Percentiles rank a stretch among this genome's conserved stretches.
These are phyloP conservation scores for Tillandsia leiboldiana DNA, from an alignment of 176 grass and related monocot genomes.

Conservation along the genomic window DNA sequence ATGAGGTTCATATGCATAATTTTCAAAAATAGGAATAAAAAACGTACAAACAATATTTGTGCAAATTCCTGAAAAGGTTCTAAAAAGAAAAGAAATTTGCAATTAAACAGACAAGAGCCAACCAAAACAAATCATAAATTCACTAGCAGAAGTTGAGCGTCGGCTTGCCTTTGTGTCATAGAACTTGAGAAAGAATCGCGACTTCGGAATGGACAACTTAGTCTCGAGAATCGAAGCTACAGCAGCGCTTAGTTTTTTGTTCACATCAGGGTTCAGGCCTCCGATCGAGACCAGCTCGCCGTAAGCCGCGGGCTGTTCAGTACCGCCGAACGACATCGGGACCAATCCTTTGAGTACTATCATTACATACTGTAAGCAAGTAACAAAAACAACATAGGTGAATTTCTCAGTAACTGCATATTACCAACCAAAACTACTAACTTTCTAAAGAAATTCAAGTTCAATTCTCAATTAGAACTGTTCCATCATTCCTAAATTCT, in stretches of 20 bases:
- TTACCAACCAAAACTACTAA: not conserved
- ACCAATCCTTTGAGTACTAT: slow-evolving; percentile 33
- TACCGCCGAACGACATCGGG: slow-evolving; percentile 40
- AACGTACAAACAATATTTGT: not conserved
- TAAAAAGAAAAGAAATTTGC: not conserved
- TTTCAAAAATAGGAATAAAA: not conserved
- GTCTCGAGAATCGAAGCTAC: slow-evolving; percentile 30
- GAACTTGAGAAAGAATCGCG: slow-evolving; percentile 45
- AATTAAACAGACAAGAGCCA: not conserved
- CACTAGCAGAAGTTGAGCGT: not conserved
- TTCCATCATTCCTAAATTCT: too few relatives aligned
- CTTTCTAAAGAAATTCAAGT: not conserved
- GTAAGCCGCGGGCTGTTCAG: slow-evolving; percentile 35
- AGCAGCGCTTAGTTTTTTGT: slow-evolving; percentile 36
- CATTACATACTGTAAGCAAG: slow-evolving; percentile 40
- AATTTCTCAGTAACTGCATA: not conserved
- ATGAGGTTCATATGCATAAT: not conserved
- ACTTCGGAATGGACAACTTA: slow-evolving; percentile 33
- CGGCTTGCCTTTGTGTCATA: slow-evolving; percentile 34
- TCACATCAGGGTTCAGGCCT: slow-evolving; percentile 26
- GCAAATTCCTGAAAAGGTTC: not conserved
- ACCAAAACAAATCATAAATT: not conserved
- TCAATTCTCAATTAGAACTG: not conserved
- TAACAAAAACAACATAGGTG: not conserved
- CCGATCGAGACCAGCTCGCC: slow-evolving; percentile 44